phyloP scores from a whole-genome alignment of 2,329 filamentous ascomycete species.

The Monilinia vaccinii-corymbosi region DNA sequence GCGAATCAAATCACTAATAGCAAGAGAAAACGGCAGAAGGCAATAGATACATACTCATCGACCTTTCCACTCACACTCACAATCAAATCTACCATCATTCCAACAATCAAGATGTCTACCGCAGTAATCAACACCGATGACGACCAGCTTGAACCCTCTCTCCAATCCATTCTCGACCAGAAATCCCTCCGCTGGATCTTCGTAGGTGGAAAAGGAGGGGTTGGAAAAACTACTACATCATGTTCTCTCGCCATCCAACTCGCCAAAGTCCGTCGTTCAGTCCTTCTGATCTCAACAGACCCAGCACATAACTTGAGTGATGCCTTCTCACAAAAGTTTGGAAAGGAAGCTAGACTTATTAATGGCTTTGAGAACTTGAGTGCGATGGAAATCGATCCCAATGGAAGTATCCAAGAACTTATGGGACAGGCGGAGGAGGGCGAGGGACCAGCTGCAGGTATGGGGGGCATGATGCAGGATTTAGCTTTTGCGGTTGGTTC shows the following conservation, averaged over 20 bases:
- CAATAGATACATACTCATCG: constrained; percentile 3
- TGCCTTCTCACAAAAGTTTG: constrained; percentile 97
- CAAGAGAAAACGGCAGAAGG: constrained; percentile 13
- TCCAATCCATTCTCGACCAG: constrained; percentile 92
- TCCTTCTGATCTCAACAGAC: constrained; percentile 96
- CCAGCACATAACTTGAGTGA: constrained; percentile 97
- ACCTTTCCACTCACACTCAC: background rate
- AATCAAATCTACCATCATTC: background rate
- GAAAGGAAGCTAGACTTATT: constrained; percentile 90
- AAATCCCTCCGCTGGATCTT: constrained; percentile 97
- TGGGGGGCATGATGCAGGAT: constrained; percentile 98
- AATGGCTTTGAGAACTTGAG: constrained; percentile 89
- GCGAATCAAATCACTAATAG: constrained; percentile 10
- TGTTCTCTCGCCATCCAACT: constrained; percentile 98
- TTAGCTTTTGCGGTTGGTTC: constrained; percentile 78
- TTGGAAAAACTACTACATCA: constrained; percentile 98
- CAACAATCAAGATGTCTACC: constrained; percentile 29
- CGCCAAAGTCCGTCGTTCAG: constrained; percentile 85
- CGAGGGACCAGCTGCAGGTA: constrained; percentile 61
- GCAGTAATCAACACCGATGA: constrained; percentile 50
- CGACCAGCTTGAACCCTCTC: constrained; percentile 79
- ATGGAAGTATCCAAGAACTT: constrained; percentile 93
- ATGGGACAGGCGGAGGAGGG: constrained; percentile 67
- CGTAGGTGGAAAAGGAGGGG: constrained; percentile 94
- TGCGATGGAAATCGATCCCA: constrained; percentile 99